Evolutionary conservation across 2,329 filamentous ascomycete species (phyloP), one percentile per base, ranked within the genome.

Genomic region (Aspergillus piperis): DNA sequence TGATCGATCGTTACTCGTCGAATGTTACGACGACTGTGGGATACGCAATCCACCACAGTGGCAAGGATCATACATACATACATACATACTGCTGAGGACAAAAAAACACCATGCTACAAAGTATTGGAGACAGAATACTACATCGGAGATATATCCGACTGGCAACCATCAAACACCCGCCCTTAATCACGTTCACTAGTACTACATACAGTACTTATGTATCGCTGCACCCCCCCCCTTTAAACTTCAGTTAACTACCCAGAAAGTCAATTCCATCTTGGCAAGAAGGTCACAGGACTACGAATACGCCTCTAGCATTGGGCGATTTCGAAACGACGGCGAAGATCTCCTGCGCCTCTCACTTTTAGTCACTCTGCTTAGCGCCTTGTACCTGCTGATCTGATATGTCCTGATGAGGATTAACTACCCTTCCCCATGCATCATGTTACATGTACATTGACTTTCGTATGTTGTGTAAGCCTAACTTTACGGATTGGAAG

Each of bases 251-350:
- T 5, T 5, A 42, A 19, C 32, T 13, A 38, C 10, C 38, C 48
- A 10, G 13, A 30, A 60, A 62, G 57, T 59, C 52, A 53, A 59
- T 62, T 59, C 52, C 47, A 57, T 44, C 60, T 62, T 62, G 60
- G 60, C 60, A 51, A 17, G 13, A 32, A 15, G 57, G 59, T 60
- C 60, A 62, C 60, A 62, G 59, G 60, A 50, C 23, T 44, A 44
- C 41, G 41, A 10, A 17, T 32, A 17, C 15, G 47, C 25, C n/a
- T 50, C 47, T 36, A 36, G 32, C 32, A 36, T 36, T 36, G 32
- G 47, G 47, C 8, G 7, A n/a, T 19, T 32, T 50, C 25, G 41
- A 44, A 44, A 21, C n/a, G 41, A 44, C 23, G 41, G 41, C 21
- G 41, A 50, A 50, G 47, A 50, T 50, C 47, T 30, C 47, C 47